Evolutionary conservation across 306 rosid species (phyloP), one percentile per base, ranked within the genome.

Genomic region (Canavalia gladiata): DNA sequence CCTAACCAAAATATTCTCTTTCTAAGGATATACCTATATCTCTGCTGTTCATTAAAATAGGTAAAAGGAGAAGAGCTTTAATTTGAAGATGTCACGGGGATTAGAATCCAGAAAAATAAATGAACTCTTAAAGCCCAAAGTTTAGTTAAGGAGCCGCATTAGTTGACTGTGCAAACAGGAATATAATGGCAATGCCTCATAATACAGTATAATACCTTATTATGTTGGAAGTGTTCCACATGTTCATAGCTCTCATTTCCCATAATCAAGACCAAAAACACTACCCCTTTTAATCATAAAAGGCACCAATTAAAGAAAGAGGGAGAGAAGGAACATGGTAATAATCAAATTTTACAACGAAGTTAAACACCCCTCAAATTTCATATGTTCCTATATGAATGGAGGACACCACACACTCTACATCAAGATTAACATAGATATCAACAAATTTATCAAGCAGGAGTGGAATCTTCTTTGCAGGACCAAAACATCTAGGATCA

Each of bases 111-210:
- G 39, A 66, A 75, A 86, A 57, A 68, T 46, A 29, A 76, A 46
- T 68, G 70, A 54, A 64, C 7, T 6, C 57, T 56, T 62, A 78
- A 74, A 87, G 85, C 70, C 79, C 84, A 77, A 83, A 76, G 13
- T 74, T 73, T 39, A 83, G 86, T 28, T 59, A 39, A 9, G 66
- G 12, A 75, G 95, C 92, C 95, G 95, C 90, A 91, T 35, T 82
- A 86, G 68, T 87, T 91, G 95, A 91, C 92, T 87, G 83, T 89
- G 82, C 70, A 83, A 81, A 68, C 74, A 72, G 57, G 31, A 74
- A 9, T 72, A 84, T 86, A 80, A 81, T 87, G 81, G 33, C 63
- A 74, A 73, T 86, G 80, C 46, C 45, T 63, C 49, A 78, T 82
- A 8, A 81, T 74, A 71, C 84, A 81, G 70, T 83, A 78, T 81